Evolutionary conservation across 2,329 filamentous ascomycete species (phyloP).

Genomic region (Venturia effusa): DNA sequence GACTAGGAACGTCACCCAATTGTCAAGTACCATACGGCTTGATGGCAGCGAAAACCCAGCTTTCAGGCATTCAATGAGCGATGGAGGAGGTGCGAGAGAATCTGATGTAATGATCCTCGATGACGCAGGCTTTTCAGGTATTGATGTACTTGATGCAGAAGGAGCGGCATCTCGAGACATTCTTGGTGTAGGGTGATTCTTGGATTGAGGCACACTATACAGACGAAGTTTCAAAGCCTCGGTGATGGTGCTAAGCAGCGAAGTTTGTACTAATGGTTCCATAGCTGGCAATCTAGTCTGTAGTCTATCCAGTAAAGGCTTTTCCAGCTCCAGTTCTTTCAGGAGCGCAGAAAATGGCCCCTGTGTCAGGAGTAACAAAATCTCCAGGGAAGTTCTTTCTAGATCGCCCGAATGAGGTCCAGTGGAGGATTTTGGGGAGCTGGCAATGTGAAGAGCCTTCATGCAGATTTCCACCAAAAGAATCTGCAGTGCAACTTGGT

Average conservation of each 20-base stretch:
- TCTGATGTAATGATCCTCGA: background rate
- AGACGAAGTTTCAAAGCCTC: slow-evolving; percentile 41
- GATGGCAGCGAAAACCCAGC: slow-evolving; percentile 65
- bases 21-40: slow-evolving; percentile 71
- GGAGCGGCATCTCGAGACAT: slow-evolving; percentile 4
- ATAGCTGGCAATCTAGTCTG: slow-evolving; percentile 47
- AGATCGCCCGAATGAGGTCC: slow-evolving; percentile 48
- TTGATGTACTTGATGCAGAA: background rate
- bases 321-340: slow-evolving; percentile 56
- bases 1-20: slow-evolving; percentile 79
- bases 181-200: background rate
- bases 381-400: slow-evolving; percentile 57
- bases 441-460: slow-evolving; percentile 42
- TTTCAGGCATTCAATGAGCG: slow-evolving; percentile 74
- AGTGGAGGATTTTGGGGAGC: slow-evolving; percentile 25
- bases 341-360: slow-evolving; percentile 51
- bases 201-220: background rate
- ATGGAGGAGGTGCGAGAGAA: slow-evolving; percentile 43
- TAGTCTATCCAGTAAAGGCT: slow-evolving; percentile 58
- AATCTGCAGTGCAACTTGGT: slow-evolving; percentile 48
- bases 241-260: slow-evolving; percentile 69
- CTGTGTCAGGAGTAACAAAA: slow-evolving; percentile 53
- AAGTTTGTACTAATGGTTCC: slow-evolving; percentile 63
- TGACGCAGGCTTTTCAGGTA: background rate
- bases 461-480: slow-evolving; percentile 59